These are phyloP conservation scores for Podospora tetraspora DNA, from an alignment of 495 filamentous ascomycete species.

Conservation along the genomic window DNA sequence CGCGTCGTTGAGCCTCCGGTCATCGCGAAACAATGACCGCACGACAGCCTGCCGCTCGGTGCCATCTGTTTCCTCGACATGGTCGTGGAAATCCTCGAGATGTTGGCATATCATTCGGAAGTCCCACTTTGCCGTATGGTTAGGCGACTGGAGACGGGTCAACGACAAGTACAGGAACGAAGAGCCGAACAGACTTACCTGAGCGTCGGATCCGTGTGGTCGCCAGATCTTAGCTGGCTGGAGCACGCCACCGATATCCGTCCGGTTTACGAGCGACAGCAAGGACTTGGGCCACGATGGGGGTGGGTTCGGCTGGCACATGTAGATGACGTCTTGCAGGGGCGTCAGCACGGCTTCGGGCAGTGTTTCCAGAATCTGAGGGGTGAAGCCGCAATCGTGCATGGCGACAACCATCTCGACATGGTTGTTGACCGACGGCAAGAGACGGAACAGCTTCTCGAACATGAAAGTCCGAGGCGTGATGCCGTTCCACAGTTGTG, in stretches of 20 bases:
- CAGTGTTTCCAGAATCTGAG: conserved; percentile 64
- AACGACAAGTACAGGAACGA: not conserved
- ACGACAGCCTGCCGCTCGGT: conserved; percentile 77
- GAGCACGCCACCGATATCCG: conserved; percentile 70
- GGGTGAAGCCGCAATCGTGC: conserved; percentile 53
- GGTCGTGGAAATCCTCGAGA: conserved; percentile 36
- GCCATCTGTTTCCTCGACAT: conserved; percentile 49
- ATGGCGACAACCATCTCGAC: conserved; percentile 56
- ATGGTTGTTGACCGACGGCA: conserved; percentile 35
- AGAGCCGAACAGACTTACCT: conserved; percentile 21
- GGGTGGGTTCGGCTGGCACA: conserved; percentile 75
- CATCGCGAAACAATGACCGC: conserved; percentile 80
- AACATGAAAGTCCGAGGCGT: conserved; percentile 62
- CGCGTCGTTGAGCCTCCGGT: conserved; percentile 80
- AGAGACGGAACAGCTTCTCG: conserved; percentile 47
- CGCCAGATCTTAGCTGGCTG: conserved; percentile 40
- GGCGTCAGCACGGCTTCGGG: conserved; percentile 76
- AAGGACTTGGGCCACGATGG: conserved; percentile 65
- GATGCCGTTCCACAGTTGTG: conserved; percentile 25
- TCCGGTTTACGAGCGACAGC: conserved; percentile 70
- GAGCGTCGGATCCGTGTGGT: conserved; percentile 32
- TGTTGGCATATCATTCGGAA: conserved; percentile 56
- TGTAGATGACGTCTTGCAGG: conserved; percentile 74
- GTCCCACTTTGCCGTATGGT: conserved; percentile 67
- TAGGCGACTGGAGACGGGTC: conserved; percentile 40